Percentiles rank a stretch among this genome's conserved stretches.
Conservation (phyloP, 805 yeast genomes). For the Cyberlindnera nakhonratchasimensis region DNA sequence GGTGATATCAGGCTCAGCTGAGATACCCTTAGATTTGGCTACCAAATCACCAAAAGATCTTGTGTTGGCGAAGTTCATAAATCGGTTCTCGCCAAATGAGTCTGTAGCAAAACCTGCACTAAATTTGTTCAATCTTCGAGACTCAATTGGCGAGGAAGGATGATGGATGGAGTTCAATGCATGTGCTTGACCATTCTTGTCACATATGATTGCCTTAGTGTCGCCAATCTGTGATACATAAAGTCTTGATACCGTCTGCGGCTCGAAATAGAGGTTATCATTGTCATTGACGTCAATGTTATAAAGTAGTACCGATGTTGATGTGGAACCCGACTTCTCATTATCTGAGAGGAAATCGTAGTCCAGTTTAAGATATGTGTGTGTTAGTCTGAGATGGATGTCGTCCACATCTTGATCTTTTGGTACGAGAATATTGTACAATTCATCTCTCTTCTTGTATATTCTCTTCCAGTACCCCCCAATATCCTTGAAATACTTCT, state of each 20-base stretch:
- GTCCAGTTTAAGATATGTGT: constrained; percentile 66
- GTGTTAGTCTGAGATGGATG: constrained; percentile 53
- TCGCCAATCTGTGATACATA: constrained; percentile 92
- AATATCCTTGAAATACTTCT: constrained; percentile 53
- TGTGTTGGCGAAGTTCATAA: constrained; percentile 80
- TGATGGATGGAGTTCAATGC: constrained; percentile 80
- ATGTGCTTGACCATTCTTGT: constrained; percentile 73
- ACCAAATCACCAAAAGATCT: constrained; percentile 87
- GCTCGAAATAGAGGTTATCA: constrained; percentile 42
- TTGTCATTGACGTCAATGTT: constrained; percentile 35
- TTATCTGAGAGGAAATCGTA: constrained; percentile 44
- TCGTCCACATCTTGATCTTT: constrained; percentile 44
- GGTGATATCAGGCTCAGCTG: constrained; percentile 87
- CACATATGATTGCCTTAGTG: constrained; percentile 83
- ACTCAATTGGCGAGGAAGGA: constrained; percentile 79
- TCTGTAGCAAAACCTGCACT: constrained; percentile 69
- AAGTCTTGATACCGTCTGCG: constrained; percentile 61
- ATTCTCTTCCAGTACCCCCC: constrained; percentile 86
- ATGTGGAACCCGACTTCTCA: constrained; percentile 57
- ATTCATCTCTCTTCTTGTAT: constrained; percentile 42
- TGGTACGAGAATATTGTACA: constrained; percentile 33
- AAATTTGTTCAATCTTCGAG: constrained; percentile 62
- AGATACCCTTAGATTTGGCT: constrained; percentile 79
- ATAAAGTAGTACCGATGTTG: constrained; percentile 62
- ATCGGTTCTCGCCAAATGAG: constrained; percentile 90